Base-by-base conservation (phyloP, 2,329 filamentous ascomycete genomes). In the Cercospora sp. region DNA sequence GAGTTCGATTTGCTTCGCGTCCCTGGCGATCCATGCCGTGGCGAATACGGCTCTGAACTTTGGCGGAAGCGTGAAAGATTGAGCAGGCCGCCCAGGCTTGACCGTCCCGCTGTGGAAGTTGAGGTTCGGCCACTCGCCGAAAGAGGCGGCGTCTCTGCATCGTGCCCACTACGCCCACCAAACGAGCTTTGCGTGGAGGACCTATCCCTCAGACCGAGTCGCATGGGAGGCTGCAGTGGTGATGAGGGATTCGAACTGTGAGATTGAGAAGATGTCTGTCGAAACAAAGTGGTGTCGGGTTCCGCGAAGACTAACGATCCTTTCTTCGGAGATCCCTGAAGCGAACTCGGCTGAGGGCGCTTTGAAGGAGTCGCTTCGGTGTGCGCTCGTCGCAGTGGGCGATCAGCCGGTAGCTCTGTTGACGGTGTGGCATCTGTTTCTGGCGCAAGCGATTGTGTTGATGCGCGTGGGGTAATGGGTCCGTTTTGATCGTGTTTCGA, bases 121-220 rank as follows among this genome's bases (percentile, higher is more conserved):
- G 94, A 97, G 5, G 89, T 94, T 62, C 93, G 86, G 3, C 82
- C 84, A 70, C 80, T 84, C 2, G 83, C 84, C 3, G 79, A 81
- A 9, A 79, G 76, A n/a, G 87, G 87, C 3, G 89, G 89, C 3
- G 90, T 88, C 64, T 89, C 88, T 36, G 90, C 88, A 69, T 93
- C 91, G 64, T 89, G 88, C 0, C 90, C 92, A 64, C 87, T 86
- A 71, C 90, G 89, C 18, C 90, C 88, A 28, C 66, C 69, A 53
- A 94, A 80, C 0, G 94, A 98, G 75, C 91, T 94, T 82, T 97
- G 86, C 0, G 95, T 98, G 5, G 94, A 97, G 18, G 95, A 97
- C 72, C 95, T 88, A 63, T 90, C 91, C 73, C 94, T 86, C 61
- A 89, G 81, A 23, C 86, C 85, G 26, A 88, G 81, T 61, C 85